Evolutionary conservation across 331 rosid species (phyloP).

Genomic region (Acacia pycnantha): DNA sequence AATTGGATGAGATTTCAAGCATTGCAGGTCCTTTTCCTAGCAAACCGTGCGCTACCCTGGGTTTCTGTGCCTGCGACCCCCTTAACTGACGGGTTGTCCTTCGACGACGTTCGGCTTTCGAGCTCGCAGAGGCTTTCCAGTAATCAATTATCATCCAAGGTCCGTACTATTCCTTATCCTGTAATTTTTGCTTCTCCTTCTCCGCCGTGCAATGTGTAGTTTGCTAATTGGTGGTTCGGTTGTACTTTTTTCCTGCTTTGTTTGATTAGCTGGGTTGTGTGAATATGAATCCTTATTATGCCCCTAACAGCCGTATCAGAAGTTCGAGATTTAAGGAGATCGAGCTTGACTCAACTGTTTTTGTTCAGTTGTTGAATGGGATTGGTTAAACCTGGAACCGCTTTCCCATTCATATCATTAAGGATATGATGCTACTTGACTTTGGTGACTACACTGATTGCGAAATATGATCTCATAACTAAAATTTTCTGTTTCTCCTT

Average conservation of each 20-base stretch:
- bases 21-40: background rate
- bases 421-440: background rate
- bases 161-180: background rate
- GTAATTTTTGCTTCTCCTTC: background rate
- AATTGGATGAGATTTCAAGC: background rate
- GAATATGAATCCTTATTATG: background rate
- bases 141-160: background rate
- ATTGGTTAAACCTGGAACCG: background rate
- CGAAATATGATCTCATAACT: background rate
- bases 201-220: background rate
- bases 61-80: too few relatives aligned
- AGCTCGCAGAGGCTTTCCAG: background rate
- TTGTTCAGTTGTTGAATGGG: background rate
- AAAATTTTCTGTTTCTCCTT: background rate
- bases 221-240: background rate
- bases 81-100: too few relatives aligned
- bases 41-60: background rate
- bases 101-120: background rate
- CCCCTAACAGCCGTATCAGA: background rate
- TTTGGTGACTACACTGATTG: background rate
- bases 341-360: background rate
- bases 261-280: background rate
- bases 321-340: background rate
- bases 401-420: background rate
- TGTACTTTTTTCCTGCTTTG: background rate